These are phyloP conservation scores for Trichophyton schoenleinii DNA, from an alignment of 2,329 filamentous ascomycete genomes.

Conservation along the genomic window DNA sequence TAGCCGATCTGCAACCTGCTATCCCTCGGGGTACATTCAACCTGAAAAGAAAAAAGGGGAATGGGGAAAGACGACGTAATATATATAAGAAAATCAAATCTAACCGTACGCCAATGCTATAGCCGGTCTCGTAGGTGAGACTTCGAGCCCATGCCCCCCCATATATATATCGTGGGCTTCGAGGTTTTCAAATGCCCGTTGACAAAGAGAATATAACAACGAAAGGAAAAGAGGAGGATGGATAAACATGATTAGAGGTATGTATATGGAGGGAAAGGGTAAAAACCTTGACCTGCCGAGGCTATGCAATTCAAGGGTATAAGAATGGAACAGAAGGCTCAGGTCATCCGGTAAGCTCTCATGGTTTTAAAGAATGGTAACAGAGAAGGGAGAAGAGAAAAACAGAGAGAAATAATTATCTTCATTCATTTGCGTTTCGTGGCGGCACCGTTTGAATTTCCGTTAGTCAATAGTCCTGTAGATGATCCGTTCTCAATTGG, in stretches of 20 bases:
- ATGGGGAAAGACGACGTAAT: background rate
- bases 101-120: constrained; percentile 5
- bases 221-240: background rate
- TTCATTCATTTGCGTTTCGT: constrained; percentile 4
- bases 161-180: constrained; percentile 2
- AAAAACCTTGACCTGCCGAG: background rate
- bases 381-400: too few species aligned
- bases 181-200: background rate
- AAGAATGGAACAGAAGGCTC: background rate
- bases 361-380: background rate
- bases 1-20: background rate
- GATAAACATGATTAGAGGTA: background rate
- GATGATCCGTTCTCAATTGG: background rate
- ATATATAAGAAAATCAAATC: background rate
- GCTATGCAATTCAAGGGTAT: constrained; percentile 4
- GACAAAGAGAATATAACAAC: background rate
- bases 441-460: background rate
- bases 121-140: background rate
- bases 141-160: background rate
- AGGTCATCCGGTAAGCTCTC: background rate
- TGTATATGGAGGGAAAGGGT: background rate
- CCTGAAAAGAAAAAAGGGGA: too few species aligned
- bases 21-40: too few species aligned
- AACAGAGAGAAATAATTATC: too few species aligned
- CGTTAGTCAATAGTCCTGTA: background rate